Evolutionary conservation across 176 grass and related monocot genomes (phyloP).

Genomic region (Olyra latifolia): DNA sequence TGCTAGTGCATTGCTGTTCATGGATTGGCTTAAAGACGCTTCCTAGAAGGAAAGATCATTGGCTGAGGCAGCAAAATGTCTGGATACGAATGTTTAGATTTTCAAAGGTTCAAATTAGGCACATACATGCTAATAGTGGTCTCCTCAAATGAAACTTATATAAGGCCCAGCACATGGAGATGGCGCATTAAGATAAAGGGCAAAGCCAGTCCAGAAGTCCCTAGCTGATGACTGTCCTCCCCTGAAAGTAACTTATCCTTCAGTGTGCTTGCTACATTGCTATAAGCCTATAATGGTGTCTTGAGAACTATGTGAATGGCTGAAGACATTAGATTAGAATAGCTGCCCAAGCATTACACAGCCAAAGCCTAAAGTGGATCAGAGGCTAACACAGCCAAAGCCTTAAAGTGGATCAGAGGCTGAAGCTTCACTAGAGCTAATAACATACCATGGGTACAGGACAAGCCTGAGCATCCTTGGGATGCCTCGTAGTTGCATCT

Average conservation of each 20-base stretch:
- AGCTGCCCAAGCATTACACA: neutral
- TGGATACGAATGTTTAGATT: neutral
- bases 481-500: neutral
- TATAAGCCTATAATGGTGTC: neutral
- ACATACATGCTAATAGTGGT: neutral
- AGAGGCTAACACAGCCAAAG: neutral
- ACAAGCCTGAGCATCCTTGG: constrained; percentile 5
- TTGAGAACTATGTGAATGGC: neutral
- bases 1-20: neutral
- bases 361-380: too few relatives aligned
- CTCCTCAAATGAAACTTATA: constrained; percentile 1
- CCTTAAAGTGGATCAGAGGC: neutral
- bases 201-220: constrained; percentile 2
- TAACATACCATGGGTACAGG: neutral
- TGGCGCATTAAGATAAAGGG: neutral
- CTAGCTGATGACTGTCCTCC: neutral
- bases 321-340: neutral
- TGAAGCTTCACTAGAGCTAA: neutral
- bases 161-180: neutral
- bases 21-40: neutral
- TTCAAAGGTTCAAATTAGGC: neutral
- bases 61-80: neutral
- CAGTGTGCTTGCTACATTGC: neutral
- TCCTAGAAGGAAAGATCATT: neutral
- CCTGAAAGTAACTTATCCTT: constrained; percentile 1